Base-by-base conservation (phyloP, 2,329 filamentous ascomycete species). In the Ophiostoma quercus region DNA sequence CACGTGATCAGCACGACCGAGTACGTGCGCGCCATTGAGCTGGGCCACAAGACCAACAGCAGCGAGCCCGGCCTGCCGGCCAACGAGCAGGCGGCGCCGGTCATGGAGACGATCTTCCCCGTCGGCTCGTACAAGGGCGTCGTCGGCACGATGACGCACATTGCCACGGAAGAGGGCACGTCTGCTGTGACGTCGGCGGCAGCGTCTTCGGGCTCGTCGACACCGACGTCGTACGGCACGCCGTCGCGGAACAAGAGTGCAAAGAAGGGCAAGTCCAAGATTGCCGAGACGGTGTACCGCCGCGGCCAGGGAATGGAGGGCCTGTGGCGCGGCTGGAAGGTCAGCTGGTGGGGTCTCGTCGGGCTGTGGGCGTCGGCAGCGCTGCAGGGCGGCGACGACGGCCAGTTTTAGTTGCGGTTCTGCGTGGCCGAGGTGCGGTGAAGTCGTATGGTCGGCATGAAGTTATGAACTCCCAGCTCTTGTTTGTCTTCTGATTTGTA, bases 81-180 rank as follows among this genome's bases (percentile, higher is more conserved):
- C 67, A 11, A 41, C 71, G 69, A 66, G n/a, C 76, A 62, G 41
- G 68, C 51, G 76, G 78, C 67, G 29, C 72, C 73, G 1, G 68
- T 60, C 34, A 70, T 91, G 65, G 88, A 92, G 69, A 93, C 92
- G 0, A 89, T 97, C 69, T 88, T 98, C 0, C 88, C 91, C 2
- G 84, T 92, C 0, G 94, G 93, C 2, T 87, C 87, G 3, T 99
- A 97, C 78, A 84, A 87, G 43, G 95, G 95, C n/a, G 84, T 97
- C 1, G 78, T 95, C n/a, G 92, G 92, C 2, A 97, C 94, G 2
- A 94, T 97, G 86, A 94, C 92, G 83, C 87, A 87, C 71, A 95
- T 99, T 72, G 85, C 91, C 0, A 85, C 89, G 47, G 91, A 96
- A 75, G 95, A 99, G 78, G 95, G 95, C 8, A 83, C 82, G 71